Evolutionary conservation across 208 protist species (phyloP).

Genomic region (Trypanosoma cruzi): DNA sequence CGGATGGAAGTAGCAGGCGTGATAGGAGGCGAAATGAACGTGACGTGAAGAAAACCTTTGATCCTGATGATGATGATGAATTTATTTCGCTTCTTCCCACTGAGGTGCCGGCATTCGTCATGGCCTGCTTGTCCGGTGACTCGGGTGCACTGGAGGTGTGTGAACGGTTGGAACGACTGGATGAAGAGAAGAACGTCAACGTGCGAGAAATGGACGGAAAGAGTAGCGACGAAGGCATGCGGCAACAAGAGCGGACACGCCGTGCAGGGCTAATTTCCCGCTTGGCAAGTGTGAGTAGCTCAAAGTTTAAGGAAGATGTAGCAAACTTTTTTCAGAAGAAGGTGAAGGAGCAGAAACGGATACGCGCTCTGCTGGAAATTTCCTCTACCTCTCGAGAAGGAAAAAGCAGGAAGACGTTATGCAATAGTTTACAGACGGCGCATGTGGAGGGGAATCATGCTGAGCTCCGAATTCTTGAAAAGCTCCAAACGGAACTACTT

Average conservation of each 20-base stretch:
- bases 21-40: background rate
- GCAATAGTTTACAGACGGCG: background rate
- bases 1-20: background rate
- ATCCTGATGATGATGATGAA: slow-evolving; percentile 16
- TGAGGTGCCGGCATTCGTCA: slow-evolving; percentile 54
- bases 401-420: background rate
- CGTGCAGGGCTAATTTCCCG: slow-evolving; percentile 18
- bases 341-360: slow-evolving; percentile 47
- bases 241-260: background rate
- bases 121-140: slow-evolving; percentile 40
- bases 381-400: slow-evolving; percentile 18
- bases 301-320: slow-evolving; percentile 83
- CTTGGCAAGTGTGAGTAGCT: slow-evolving; percentile 33
- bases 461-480: slow-evolving; percentile 41
- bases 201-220: background rate
- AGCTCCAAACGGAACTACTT: slow-evolving; percentile 66
- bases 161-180: slow-evolving; percentile 26
- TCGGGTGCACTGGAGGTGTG: slow-evolving; percentile 26
- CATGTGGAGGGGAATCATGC: background rate
- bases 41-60: background rate
- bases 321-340: slow-evolving; percentile 69
- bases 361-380: slow-evolving; percentile 63
- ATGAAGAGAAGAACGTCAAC: background rate
- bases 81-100: slow-evolving; percentile 58
- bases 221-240: background rate